phyloP scores from a whole-genome alignment of 2,329 filamentous ascomycete species.

The Aspergillus costaricaensis region DNA sequence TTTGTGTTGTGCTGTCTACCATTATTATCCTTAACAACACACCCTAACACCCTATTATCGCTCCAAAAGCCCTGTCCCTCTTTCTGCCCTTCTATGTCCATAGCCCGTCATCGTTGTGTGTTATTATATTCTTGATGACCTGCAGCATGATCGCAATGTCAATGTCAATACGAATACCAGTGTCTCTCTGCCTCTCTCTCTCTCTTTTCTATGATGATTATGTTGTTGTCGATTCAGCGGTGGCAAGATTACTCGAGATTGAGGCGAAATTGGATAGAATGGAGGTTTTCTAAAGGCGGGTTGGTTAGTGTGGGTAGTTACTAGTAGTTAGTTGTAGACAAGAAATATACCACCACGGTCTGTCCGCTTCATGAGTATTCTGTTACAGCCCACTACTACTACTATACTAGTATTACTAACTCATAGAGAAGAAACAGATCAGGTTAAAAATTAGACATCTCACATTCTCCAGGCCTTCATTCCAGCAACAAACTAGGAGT shows the following conservation, averaged over 20 bases:
- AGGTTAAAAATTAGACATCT: too few species aligned
- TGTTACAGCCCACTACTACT: neutral
- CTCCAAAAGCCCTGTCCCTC: constrained; percentile 14
- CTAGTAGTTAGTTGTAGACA: neutral
- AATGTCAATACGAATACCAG: constrained; percentile 12
- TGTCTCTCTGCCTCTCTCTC: too few species aligned
- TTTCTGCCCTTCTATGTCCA: constrained; percentile 15
- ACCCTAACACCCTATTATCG: neutral
- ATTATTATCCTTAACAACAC: constrained; percentile 1
- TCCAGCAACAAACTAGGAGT: too few species aligned
- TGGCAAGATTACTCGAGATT: neutral
- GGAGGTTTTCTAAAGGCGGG: too few species aligned
- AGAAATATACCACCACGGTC: neutral
- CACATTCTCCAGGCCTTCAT: too few species aligned
- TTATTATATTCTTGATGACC: constrained; percentile 15
- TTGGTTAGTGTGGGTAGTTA: neutral
- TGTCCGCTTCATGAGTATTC: neutral
- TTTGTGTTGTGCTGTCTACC: neutral
- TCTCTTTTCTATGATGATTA: neutral
- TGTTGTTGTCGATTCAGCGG: neutral
- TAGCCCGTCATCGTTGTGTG: constrained; percentile 19
- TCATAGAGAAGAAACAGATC: too few species aligned
- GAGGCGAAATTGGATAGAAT: neutral
- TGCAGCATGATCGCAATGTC: constrained; percentile 20
- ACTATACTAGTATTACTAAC: too few species aligned